These are phyloP conservation scores for Pestalotiopsis sp. DNA, from an alignment of 2,329 filamentous ascomycete species.

Conservation along the genomic window DNA sequence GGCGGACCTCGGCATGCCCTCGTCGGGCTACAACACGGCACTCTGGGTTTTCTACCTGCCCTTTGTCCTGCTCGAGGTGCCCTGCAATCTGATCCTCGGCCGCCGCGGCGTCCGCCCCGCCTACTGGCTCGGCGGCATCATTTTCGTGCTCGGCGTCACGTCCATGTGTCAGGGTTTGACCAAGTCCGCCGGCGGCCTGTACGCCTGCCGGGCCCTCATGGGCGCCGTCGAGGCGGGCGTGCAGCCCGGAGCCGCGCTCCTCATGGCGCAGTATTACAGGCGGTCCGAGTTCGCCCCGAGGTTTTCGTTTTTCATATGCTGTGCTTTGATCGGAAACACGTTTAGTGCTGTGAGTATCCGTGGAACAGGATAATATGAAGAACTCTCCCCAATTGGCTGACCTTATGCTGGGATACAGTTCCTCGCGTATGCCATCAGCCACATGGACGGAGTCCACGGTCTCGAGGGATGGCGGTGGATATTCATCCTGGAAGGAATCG, in stretches of 20 bases:
- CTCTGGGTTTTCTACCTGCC: slow-evolving; percentile 9
- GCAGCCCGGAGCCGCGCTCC: neutral
- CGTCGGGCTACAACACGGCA: slow-evolving; percentile 9
- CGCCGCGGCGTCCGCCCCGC: neutral
- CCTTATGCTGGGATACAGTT: neutral
- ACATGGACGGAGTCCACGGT: slow-evolving; percentile 23
- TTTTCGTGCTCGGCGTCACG: neutral
- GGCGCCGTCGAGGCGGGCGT: slow-evolving; percentile 4
- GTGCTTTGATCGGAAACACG: slow-evolving; percentile 2
- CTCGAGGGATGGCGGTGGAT: slow-evolving; percentile 31
- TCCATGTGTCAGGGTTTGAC: slow-evolving; percentile 6
- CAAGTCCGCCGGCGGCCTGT: neutral
- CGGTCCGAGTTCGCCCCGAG: neutral
- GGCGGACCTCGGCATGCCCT: slow-evolving; percentile 7
- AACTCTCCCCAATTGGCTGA: neutral
- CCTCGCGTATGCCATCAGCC: slow-evolving; percentile 6
- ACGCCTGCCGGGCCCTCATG: slow-evolving; percentile 7
- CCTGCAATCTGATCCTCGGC: slow-evolving; percentile 1
- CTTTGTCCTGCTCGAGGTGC: slow-evolving; percentile 7
- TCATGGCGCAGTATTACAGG: slow-evolving; percentile 8
- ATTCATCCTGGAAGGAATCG: slow-evolving; percentile 21
- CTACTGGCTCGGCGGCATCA: slow-evolving; percentile 2
- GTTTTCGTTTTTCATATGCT: slow-evolving; percentile 3
- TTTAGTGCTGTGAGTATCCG: slow-evolving; percentile 5
- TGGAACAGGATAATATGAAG: neutral